Conservation (phyloP, 73 alveolate genomes). For the Paramecium tetraurelia region DNA sequence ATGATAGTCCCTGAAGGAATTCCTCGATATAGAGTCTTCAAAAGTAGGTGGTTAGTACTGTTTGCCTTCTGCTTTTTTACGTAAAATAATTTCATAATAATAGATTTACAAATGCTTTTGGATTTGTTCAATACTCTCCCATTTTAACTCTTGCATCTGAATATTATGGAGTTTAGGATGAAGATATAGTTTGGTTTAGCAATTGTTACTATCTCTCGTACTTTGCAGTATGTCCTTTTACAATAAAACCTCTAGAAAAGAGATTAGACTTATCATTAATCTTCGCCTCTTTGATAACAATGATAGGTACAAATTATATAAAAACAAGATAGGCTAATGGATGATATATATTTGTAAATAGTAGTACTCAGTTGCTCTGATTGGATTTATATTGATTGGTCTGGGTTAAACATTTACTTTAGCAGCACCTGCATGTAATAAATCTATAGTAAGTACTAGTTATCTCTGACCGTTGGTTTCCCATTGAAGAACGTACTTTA, state of each 20-base stretch:
- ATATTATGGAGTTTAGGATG: background rate
- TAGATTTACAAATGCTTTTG: background rate
- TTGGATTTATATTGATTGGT: background rate
- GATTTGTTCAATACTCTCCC: background rate
- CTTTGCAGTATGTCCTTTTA: background rate
- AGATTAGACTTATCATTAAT: background rate
- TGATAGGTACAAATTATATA: background rate
- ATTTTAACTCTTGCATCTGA: background rate
- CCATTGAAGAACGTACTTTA: background rate
- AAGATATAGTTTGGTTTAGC: background rate
- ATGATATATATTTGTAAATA: background rate
- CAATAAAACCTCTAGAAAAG: background rate
- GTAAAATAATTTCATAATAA: background rate
- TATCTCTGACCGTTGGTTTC: slow-evolving; percentile 5
- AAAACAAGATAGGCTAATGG: background rate
- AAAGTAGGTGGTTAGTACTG: background rate
- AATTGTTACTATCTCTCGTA: background rate
- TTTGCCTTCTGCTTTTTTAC: slow-evolving; percentile 19
- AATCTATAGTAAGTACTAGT: background rate
- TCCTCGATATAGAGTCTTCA: background rate
- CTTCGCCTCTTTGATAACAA: background rate
- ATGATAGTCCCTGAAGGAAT: background rate
- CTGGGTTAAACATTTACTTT: background rate
- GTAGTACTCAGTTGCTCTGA: background rate
- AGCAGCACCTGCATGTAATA: slow-evolving; percentile 32